Base-by-base conservation (phyloP, 371 early-diverging fungal genomes). In the Quaeritorhiza haematococci region DNA sequence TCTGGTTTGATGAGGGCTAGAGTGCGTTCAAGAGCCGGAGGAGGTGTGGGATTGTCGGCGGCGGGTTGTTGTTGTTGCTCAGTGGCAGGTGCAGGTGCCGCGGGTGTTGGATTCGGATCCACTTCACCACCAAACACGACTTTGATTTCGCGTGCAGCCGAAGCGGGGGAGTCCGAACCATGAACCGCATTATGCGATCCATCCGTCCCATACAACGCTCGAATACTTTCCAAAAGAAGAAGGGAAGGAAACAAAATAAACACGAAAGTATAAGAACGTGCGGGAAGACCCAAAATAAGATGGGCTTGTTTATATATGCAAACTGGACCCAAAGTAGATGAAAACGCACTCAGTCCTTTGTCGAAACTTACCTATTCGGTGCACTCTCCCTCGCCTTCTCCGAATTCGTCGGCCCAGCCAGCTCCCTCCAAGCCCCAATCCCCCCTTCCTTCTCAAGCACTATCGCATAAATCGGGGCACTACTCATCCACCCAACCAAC, bases 371-470 rank as follows among this genome's bases (percentile, higher is more conserved):
- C 75, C 69, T 85, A 50, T 73, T 55, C 17, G 91, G 89, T 0
- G 75, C 73, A 32, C 68, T 62, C 45, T 77, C 71, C 26, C 76
- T 68, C 10, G 91, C 91, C 48, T 81, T 83, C 8, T 62, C 63
- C 0, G 91, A 79, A 49, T 87, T 80, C 0, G 92, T 91, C 2
- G 89, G 84, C 0, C 93, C 93, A 54, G 89, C 86, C 1, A 88
- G 58, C 26, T 59, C 50, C 21, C 91, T 68, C 91, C 92, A 92
- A 3, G 69, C 71, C 3, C 70, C 55, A 17, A 92, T 77, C 3
- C 84, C 90, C 24, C 78, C 63, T 7, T 71, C 72, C 27, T 82
- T 86, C 56, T 83, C 79, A 24, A 92, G 65, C 0, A 87, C 79
- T 68, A 92, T 50, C 0, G 86, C 88, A 41, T 80, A 76, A 30